Base-by-base conservation (phyloP, 192 early-diverging fungal species). In the Umbelopsis ramanniana region DNA sequence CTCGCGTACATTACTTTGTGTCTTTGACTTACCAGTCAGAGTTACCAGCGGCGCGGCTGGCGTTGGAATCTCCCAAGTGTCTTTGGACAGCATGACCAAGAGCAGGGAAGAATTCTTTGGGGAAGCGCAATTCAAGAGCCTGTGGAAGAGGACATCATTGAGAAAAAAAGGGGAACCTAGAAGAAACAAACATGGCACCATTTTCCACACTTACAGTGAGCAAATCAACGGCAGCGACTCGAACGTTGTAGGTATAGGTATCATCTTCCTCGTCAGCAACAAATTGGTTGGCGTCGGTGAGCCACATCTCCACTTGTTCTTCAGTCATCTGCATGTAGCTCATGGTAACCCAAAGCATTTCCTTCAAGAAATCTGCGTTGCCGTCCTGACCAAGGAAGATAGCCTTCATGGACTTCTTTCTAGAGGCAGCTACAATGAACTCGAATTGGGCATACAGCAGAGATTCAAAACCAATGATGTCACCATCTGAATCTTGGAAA, bases 251-350 rank as follows among this genome's bases (percentile, higher is more conserved):
- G n/a, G 82, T 90, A 46, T 89, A 89, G 2, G 89, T 90, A 66
- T 95, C 94, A 54, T 96, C 95, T 54, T 96, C 94, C 60, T 95
- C 94, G 68, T 97, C 96, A 22, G 93, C 92, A 37, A 97, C 90
- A 74, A 90, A 96, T 75, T 95, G 88, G 70, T 96, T 93, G 55
- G 93, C 87, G 74, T 97, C 95, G 38, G 85, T 79, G 6, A 83
- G 79, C 96, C 96, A 97, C 52, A 86, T 87, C n/a, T 92, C 91
- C 2, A 82, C 85, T 76, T 93, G 83, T 45, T 93, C 93, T 37
- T 87, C 81, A 2, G 93, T 94, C 74, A 97, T 94, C 71, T 94
- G 93, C 80, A 91, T 86, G 69, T 92, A 95, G 37, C 82, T 81
- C 46, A 96, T 72, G 14, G 86, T 76, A 14, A 84, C 83, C 72